Evolutionary conservation across 768 basidiomycete genomes (phyloP), one percentile per base, ranked within the genome.

Genomic region (Paxillus involutus): DNA sequence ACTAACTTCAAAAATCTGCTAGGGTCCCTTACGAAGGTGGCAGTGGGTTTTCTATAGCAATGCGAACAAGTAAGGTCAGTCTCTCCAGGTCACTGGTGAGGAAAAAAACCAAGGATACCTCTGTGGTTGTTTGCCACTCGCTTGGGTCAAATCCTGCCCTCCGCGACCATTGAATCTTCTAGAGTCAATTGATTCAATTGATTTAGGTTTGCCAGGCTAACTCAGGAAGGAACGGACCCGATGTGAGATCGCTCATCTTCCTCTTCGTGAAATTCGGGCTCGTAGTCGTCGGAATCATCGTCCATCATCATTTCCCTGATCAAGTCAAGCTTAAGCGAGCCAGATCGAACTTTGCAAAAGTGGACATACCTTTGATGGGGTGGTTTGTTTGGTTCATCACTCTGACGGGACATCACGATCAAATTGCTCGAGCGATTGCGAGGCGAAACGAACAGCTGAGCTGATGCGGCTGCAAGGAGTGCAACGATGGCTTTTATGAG

Each of bases 401-500:
- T 6, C 11, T 24, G 42, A 7, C 42, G 24, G 24, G 42, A 19
- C 17, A 24, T 24, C 42, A 44, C 9, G 26, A 44, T 44, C 13
- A 9, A 14, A 13, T 13, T 35, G 35, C 10, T 9, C 32, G 12
- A 35, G 12, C 2, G 4, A 35, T 35, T 10, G 14, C 35, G 11
- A 35, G 33, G 35, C 11, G 13, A 10, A 35, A 14, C 12, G 11
- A 12, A 14, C 13, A 35, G 33, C 12, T 35, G n/a, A 40, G 8
- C 1, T 17, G 39, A 40, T 19, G 39, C 2, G 37, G 13, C 2
- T 14, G 12, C n/a, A 40, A 17, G 39, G 11, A 16, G 16, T 14
- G 12, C 55, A 40, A 49, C 33, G 36, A 63, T 17, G 33, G 4
- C 47, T 41, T 57, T 54, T 67, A 65, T 54, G 21, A 58, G 52